Percentiles rank a stretch among this genome's conserved stretches.
phyloP scores from a whole-genome alignment of 768 basidiomycete species.

The Lactarius deliciosus region DNA sequence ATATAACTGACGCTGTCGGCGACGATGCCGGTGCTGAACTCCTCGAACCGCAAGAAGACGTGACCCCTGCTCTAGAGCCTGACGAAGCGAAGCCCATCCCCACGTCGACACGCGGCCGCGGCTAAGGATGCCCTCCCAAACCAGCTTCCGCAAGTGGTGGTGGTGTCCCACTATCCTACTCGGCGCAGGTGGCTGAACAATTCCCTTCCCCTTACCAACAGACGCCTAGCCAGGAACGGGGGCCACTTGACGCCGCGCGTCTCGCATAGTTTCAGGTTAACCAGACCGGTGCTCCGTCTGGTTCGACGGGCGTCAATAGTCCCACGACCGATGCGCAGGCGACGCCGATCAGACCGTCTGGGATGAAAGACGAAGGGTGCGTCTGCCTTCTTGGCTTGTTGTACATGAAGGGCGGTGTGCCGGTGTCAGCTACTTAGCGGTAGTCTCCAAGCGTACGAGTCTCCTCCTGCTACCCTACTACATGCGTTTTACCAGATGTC shows the following conservation, averaged over 20 bases:
- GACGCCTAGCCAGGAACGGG: conserved; percentile 63
- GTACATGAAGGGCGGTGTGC: conserved; percentile 5
- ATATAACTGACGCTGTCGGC: conserved; percentile 5
- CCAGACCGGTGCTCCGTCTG: conserved; percentile 15
- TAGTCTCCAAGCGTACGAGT: conserved; percentile 20
- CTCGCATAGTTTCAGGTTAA: conserved; percentile 13
- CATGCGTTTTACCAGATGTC: conserved; percentile 27
- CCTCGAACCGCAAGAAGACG: conserved; percentile 18
- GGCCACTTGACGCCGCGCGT: conserved; percentile 34
- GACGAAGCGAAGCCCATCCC: conserved; percentile 14
- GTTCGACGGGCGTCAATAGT: not conserved
- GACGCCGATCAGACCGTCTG: conserved; percentile 74
- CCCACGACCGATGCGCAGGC: no score
- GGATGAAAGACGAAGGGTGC: conserved; percentile 99
- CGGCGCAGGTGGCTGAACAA: conserved; percentile 63
- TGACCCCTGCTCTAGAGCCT: not conserved
- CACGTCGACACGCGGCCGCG: conserved; percentile 13
- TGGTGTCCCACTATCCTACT: conserved; percentile 48
- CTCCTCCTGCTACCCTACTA: conserved; percentile 12
- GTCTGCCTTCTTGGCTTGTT: conserved; percentile 37
- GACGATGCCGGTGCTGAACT: not conserved
- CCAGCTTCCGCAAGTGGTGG: not conserved
- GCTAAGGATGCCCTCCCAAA: conserved; percentile 19
- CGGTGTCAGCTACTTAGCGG: conserved; percentile 25
- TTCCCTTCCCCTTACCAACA: conserved; percentile 63